Base-by-base conservation (phyloP, 1,139 yeast genomes). In the Pichia sp. region DNA sequence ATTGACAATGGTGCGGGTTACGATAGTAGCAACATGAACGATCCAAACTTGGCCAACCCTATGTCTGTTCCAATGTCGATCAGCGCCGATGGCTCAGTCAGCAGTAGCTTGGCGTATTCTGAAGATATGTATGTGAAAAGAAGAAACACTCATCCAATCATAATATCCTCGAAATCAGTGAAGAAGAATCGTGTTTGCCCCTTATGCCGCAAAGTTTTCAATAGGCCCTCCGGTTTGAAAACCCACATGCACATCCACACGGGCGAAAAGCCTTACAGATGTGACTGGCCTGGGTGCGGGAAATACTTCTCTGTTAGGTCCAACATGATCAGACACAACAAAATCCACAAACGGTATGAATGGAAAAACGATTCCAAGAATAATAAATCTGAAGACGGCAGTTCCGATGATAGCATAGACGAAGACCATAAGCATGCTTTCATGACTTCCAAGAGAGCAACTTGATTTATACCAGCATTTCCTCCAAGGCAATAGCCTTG, bases 171-270 rank as follows among this genome's bases (percentile, higher is more conserved):
- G 6, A 44, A 43, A 27, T 29, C 46, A 3, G 10, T 33, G 14
- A 51, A 41, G 3, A 60, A 62, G 49, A 75, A 78, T 63, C 54
- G 68, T 48, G 67, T 78, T 50, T 89, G 96, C 67, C 72, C 76
- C 33, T 75, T 82, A n/a, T 90, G 97, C 69, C 78, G 81, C 53
- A 88, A 88, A 68, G 82, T 81, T 50, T 89, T 90, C 73, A 84
- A 87, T 53, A 75, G 96, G 57, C 96, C 96, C 2, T 83, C 90
- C 10, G 85, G 93, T 2, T 74, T 89, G 56, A 86, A 83, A 63
- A 88, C 93, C 4, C 96, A 90, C 71, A 77, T 81, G 71, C 85
- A 87, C 67, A 84, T 90, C 2, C 97, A 90, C 67, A 88, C 96
- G 0, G 96, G 96, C 5, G 93, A 87, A 65, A 87, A 87, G 68